A percentile compares a stretch with the other conserved stretches of the same genome.
These are phyloP conservation scores for Mucor racemosus DNA, from an alignment of 371 early-diverging fungal species.

Conservation along the genomic window DNA sequence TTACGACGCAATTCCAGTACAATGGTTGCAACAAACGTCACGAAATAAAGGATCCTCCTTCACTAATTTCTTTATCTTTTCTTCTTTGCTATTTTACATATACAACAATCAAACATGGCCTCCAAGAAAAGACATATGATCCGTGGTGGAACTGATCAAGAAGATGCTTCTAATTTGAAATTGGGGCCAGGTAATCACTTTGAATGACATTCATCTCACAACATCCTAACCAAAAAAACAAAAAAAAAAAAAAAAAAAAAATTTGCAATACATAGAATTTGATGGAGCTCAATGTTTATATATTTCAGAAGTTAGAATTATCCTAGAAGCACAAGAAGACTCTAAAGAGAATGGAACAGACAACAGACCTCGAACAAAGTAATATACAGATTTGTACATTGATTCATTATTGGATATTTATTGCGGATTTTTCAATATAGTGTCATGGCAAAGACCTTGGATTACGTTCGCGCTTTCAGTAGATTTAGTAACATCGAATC, in stretches of 20 bases:
- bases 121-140: conserved; percentile 55
- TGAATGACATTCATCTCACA: background rate
- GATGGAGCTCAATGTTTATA: conserved; percentile 83
- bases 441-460: conserved; percentile 78
- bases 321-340: conserved; percentile 73
- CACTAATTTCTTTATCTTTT: background rate
- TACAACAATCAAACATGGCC: conserved; percentile 10
- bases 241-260: conserved; percentile 1
- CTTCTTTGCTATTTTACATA: conserved; percentile 3
- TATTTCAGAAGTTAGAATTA: conserved; percentile 83
- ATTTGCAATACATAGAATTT: conserved; percentile 59
- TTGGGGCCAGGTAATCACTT: conserved; percentile 70
- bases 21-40: conserved; percentile 1
- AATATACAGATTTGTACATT: background rate
- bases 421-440: conserved; percentile 30
- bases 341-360: conserved; percentile 39
- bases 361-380: conserved; percentile 49
- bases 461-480: conserved; percentile 82
- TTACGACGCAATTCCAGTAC: conserved; percentile 4
- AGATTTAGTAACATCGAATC: conserved; percentile 85
- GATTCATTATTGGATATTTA: background rate
- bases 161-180: conserved; percentile 75
- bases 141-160: conserved; percentile 65
- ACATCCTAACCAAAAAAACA: background rate
- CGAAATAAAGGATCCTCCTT: background rate